phyloP scores from a whole-genome alignment of 2,329 filamentous ascomycete genomes.

The Fusarium sp. region DNA sequence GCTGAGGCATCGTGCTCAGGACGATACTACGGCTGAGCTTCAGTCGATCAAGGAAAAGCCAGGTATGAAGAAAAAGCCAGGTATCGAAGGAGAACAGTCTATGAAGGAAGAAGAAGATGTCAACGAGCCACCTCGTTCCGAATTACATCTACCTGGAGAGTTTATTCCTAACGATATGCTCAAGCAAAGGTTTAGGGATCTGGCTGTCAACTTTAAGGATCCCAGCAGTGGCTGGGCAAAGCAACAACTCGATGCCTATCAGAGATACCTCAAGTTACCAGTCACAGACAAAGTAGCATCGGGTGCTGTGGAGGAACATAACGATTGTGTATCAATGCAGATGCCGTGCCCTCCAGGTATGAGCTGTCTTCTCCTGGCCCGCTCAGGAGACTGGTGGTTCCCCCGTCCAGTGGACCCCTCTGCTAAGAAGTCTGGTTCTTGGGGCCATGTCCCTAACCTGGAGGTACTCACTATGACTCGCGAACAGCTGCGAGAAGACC shows the following conservation, averaged over 20 bases:
- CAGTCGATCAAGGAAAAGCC: neutral
- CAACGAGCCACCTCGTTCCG: accelerated
- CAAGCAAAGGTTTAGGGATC: neutral
- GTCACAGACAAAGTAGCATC: neutral
- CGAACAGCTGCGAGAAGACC: neutral
- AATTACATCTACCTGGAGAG: accelerated
- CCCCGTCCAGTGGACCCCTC: neutral
- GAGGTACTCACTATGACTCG: neutral
- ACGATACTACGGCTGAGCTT: neutral
- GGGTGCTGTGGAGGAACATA: neutral
- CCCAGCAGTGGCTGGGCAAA: no score
- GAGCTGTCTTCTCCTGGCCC: neutral
- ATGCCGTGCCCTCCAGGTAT: neutral
- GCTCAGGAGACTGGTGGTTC: neutral
- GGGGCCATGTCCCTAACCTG: neutral
- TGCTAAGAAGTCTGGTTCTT: neutral
- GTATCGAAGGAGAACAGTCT: neutral
- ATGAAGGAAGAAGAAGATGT: neutral
- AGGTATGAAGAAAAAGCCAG: no score
- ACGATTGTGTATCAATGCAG: neutral
- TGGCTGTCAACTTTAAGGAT: accelerated
- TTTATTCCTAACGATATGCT: neutral
- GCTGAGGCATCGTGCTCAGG: neutral
- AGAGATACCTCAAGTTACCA: neutral
- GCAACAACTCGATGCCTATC: neutral